Conservation (phyloP, 257 asterid species). For the Schizonepeta tenuifolia region DNA sequence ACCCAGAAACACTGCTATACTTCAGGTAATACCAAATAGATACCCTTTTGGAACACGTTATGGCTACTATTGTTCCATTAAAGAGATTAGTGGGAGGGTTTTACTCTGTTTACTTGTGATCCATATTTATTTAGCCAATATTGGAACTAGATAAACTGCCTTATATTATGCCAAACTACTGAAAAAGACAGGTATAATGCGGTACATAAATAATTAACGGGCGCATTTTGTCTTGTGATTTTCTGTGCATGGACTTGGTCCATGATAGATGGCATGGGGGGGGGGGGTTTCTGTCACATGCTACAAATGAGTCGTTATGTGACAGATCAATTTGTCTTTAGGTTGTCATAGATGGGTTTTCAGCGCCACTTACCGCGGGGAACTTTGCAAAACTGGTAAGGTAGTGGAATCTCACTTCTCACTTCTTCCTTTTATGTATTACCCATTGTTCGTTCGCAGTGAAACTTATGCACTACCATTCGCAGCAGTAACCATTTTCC, state of each 20-base stretch:
- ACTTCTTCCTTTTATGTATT: conserved; percentile 36
- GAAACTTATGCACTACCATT: not conserved
- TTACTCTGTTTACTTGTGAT: not conserved
- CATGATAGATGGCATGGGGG: not conserved
- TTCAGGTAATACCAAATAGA: conserved; percentile 62
- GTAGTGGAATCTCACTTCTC: conserved; percentile 65
- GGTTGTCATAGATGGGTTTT: conserved; percentile 93
- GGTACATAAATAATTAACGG: not conserved
- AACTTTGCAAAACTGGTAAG: conserved; percentile 99
- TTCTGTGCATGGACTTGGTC: not conserved
- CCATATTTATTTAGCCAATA: not conserved
- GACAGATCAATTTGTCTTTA: conserved; percentile 36
- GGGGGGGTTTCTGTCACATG: not conserved
- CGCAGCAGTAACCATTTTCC: not conserved
- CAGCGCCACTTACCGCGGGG: conserved; percentile 97
- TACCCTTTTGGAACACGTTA: conserved; percentile 16
- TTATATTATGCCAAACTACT: conserved; percentile 7
- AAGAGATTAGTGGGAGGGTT: not conserved
- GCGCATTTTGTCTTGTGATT: not conserved
- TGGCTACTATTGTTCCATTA: conserved; percentile 6
- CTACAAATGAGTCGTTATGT: conserved; percentile 3
- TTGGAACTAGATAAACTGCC: conserved; percentile 16
- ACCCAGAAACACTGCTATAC: conserved; percentile 62
- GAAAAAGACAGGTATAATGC: not conserved
- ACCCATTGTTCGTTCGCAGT: conserved; percentile 9